Evolutionary conservation across 257 asterid species (phyloP).

Genomic region (Ocimum tenuiflorum): DNA sequence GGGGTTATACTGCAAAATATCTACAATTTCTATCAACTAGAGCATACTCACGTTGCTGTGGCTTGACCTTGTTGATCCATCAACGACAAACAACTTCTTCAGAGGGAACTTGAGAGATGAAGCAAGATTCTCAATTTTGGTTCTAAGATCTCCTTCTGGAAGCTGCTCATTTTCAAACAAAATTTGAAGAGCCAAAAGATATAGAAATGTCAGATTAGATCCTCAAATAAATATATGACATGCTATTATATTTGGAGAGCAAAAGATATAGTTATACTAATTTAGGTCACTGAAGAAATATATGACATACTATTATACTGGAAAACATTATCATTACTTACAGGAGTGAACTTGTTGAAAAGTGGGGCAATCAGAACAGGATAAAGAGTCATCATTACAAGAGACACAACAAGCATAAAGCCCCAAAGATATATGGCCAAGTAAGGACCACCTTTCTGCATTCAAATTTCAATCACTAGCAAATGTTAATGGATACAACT

Average conservation of each 20-base stretch:
- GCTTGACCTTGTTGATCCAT: constrained; percentile 98
- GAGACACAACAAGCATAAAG: constrained; percentile 72
- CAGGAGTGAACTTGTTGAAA: constrained; percentile 96
- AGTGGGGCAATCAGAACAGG: constrained; percentile 95
- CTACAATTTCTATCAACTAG: background rate
- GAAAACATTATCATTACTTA: constrained; percentile 33
- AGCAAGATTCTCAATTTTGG: constrained; percentile 81
- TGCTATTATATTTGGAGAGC: background rate
- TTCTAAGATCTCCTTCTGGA: constrained; percentile 81
- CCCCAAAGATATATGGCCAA: constrained; percentile 93
- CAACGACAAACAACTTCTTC: constrained; percentile 87
- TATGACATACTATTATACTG: background rate
- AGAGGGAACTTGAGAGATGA: constrained; percentile 84
- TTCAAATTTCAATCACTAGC: constrained; percentile 25
- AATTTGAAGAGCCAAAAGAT: background rate
- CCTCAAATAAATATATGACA: too few species aligned
- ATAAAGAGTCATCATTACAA: constrained; percentile 92
- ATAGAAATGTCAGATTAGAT: too few species aligned
- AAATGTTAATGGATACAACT: constrained; percentile 5
- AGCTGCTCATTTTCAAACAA: constrained; percentile 45
- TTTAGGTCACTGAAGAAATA: background rate
- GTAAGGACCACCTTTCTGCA: constrained; percentile 99
- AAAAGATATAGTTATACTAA: background rate
- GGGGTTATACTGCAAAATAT: constrained; percentile 3
- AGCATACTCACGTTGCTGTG: constrained; percentile 83